Evolutionary conservation across 805 yeast species (phyloP).

Genomic region (Metschnikowia lunata): DNA sequence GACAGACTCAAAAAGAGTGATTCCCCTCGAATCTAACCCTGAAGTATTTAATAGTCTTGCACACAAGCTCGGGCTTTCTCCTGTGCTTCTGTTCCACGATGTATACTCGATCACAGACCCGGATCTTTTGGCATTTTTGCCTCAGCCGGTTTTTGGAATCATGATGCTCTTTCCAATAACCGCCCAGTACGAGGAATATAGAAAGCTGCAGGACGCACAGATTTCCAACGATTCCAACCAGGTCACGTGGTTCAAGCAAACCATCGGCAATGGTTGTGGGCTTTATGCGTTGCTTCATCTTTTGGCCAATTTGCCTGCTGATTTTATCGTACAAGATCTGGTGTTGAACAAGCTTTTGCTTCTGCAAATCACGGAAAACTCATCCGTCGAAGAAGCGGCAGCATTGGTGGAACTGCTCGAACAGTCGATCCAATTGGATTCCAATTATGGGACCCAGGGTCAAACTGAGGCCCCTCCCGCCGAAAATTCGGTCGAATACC

Average conservation of each 20-base stretch:
- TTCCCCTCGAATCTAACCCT: slow-evolving; percentile 91
- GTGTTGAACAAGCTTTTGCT: slow-evolving; percentile 24
- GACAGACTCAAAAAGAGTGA: slow-evolving; percentile 38
- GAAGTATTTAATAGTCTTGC: slow-evolving; percentile 72
- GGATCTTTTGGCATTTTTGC: slow-evolving; percentile 73
- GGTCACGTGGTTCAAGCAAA: slow-evolving; percentile 78
- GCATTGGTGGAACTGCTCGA: slow-evolving; percentile 46
- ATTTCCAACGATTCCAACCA: slow-evolving; percentile 27
- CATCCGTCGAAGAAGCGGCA: slow-evolving; percentile 34
- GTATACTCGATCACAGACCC: slow-evolving; percentile 82
- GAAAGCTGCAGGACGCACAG: slow-evolving; percentile 37
- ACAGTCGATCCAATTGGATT: slow-evolving; percentile 36
- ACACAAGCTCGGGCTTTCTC: slow-evolving; percentile 59
- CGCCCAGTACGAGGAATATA: slow-evolving; percentile 49
- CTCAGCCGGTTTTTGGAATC: slow-evolving; percentile 73
- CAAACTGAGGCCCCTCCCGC: slow-evolving; percentile 67
- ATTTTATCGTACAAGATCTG: slow-evolving; percentile 40
- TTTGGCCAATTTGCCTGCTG: slow-evolving; percentile 43
- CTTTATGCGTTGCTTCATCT: slow-evolving; percentile 78
- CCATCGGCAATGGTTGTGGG: slow-evolving; percentile 88
- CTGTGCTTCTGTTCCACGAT: slow-evolving; percentile 63
- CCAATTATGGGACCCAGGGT: slow-evolving; percentile 47
- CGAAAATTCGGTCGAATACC: slow-evolving; percentile 51
- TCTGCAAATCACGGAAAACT: slow-evolving; percentile 15
- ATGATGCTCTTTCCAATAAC: slow-evolving; percentile 83